Evolutionary conservation across 176 grass and related monocot species (phyloP).

Genomic region (Themeda triandra): DNA sequence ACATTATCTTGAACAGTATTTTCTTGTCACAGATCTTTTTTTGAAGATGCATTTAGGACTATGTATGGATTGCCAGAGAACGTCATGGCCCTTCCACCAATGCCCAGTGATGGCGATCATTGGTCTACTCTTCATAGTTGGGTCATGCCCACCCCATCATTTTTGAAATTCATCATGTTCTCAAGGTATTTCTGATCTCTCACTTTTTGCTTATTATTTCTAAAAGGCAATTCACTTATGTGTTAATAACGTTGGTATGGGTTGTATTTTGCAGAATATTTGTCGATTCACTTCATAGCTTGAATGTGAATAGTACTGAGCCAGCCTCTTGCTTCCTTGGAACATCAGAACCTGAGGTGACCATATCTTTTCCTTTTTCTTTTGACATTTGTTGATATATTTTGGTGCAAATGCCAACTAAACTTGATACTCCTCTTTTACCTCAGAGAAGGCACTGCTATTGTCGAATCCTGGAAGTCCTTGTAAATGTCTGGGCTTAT

Average conservation of each 20-base stretch:
- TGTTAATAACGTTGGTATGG: constrained; percentile 7
- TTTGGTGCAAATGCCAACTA: constrained; percentile 18
- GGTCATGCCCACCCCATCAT: constrained; percentile 97
- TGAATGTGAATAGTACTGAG: constrained; percentile 48
- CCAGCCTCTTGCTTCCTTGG: constrained; percentile 70
- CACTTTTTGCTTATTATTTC: not conserved
- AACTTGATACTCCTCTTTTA: constrained; percentile 19
- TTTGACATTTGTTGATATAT: constrained; percentile 13
- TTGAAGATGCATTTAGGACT: constrained; percentile 73
- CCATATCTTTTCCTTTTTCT: not conserved
- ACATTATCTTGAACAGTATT: constrained; percentile 18
- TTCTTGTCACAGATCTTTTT: constrained; percentile 57
- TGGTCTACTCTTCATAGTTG: constrained; percentile 97
- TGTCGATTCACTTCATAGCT: constrained; percentile 86
- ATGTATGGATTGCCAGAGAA: constrained; percentile 81
- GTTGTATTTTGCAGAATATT: constrained; percentile 69
- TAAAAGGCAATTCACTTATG: not conserved
- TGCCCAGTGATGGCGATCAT: constrained; percentile 65
- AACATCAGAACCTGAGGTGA: constrained; percentile 80
- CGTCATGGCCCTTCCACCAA: constrained; percentile 67
- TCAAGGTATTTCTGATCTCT: constrained; percentile 53
- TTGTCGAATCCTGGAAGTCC: constrained; percentile 82
- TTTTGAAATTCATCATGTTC: constrained; percentile 95
- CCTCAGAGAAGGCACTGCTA: constrained; percentile 95
- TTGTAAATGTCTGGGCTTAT: constrained; percentile 98